These are phyloP conservation scores for Ophiostoma ulmi DNA, from an alignment of 2,329 filamentous ascomycete species.

Conservation along the genomic window DNA sequence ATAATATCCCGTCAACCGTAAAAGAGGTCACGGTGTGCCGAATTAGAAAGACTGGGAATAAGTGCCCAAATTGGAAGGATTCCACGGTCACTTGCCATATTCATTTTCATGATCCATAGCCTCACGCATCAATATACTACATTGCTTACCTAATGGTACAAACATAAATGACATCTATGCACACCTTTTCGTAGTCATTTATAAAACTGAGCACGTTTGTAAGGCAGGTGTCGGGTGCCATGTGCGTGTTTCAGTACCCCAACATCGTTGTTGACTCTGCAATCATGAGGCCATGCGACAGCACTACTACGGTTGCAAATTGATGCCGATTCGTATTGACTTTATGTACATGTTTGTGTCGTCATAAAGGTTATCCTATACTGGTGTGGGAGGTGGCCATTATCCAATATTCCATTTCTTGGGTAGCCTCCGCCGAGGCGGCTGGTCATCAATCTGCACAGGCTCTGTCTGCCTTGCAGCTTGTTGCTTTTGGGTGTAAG, in stretches of 20 bases:
- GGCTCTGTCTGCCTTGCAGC: neutral
- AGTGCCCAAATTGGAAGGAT: neutral
- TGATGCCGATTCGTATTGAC: neutral
- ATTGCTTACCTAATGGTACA: neutral
- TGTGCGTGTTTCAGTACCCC: slow-evolving; percentile 11
- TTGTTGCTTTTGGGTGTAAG: neutral
- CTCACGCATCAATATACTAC: neutral
- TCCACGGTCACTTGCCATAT: neutral
- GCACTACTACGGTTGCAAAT: neutral
- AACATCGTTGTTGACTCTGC: neutral
- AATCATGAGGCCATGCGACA: neutral
- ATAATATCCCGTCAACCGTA: neutral
- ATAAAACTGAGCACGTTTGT: slow-evolving; percentile 10
- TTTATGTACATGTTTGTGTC: neutral
- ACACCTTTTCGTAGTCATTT: neutral
- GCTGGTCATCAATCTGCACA: neutral
- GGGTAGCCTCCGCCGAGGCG: neutral
- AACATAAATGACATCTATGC: neutral
- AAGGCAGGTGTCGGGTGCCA: neutral
- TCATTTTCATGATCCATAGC: neutral
- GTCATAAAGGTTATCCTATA: neutral
- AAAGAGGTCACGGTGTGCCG: neutral
- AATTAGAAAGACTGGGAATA: neutral
- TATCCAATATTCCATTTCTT: neutral
- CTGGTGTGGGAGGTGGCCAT: neutral